A percentile compares a stretch with the other conserved stretches of the same genome.
Conservation (phyloP, 495 filamentous ascomycete species). For the Penicillium verhagenii region DNA sequence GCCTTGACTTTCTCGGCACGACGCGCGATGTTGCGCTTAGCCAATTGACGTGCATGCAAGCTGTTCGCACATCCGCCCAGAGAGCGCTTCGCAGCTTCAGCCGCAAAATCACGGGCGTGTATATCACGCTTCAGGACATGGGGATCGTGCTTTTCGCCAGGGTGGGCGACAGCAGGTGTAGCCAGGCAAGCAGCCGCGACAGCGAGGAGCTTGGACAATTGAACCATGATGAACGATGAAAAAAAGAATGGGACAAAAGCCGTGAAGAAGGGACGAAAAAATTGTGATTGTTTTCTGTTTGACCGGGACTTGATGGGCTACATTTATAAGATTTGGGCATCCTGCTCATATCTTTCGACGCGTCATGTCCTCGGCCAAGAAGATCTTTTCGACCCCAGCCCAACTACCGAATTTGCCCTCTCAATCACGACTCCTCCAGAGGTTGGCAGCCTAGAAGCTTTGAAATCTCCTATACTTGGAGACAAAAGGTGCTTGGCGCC, state of each 20-base stretch:
- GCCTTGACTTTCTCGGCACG: conserved; percentile 37
- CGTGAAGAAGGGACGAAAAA: no score
- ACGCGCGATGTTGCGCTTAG: conserved; percentile 36
- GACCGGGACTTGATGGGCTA: background rate
- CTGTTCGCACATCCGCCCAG: conserved; percentile 28
- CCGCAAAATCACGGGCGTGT: conserved; percentile 28
- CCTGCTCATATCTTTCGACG: background rate
- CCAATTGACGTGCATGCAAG: conserved; percentile 26
- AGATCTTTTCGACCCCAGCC: background rate
- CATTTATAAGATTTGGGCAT: background rate
- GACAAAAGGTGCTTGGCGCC: conserved; percentile 15
- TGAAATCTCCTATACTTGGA: background rate
- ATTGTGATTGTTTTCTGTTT: no score
- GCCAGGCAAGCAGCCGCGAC: conserved; percentile 25
- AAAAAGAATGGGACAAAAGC: no score
- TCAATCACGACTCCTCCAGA: background rate
- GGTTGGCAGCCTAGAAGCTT: background rate
- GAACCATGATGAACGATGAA: conserved; percentile 15
- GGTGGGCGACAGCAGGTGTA: conserved; percentile 31
- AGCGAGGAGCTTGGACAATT: conserved; percentile 27
- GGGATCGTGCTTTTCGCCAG: conserved; percentile 38
- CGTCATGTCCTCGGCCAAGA: background rate
- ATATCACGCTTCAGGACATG: conserved; percentile 33
- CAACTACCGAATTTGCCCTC: background rate
- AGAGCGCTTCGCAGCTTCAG: conserved; percentile 25